These are phyloP conservation scores for Ilex aquifolium DNA, from an alignment of 257 asterid genomes.

Conservation along the genomic window DNA sequence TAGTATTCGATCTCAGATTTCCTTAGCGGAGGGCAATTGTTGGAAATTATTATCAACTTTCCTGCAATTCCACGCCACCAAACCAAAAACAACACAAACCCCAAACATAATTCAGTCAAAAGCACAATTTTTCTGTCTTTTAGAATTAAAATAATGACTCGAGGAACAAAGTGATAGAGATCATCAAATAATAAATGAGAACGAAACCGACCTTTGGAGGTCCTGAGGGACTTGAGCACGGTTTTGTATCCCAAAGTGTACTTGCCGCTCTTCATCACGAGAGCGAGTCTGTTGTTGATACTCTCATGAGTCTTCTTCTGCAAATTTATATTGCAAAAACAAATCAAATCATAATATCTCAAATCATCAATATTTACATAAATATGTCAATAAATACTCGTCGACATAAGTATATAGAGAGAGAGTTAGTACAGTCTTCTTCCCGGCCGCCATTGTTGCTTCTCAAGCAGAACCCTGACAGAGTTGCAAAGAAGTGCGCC, in stretches of 20 bases:
- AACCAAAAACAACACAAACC: not conserved
- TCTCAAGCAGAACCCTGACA: no score
- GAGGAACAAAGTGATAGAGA: not conserved
- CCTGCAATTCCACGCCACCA: slow-evolving; percentile 23
- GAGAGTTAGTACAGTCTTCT: no score
- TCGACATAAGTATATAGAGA: no score
- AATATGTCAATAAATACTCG: no score
- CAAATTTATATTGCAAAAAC: no score
- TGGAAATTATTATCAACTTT: slow-evolving; percentile 71
- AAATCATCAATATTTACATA: no score
- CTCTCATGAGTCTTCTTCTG: slow-evolving; percentile 89
- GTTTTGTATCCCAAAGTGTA: slow-evolving; percentile 84
- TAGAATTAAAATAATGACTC: not conserved
- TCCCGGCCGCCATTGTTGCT: no score
- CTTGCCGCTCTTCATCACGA: slow-evolving; percentile 87
- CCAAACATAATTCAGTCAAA: not conserved
- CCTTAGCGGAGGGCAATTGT: slow-evolving; percentile 82
- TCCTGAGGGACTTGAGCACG: slow-evolving; percentile 70
- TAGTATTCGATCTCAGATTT: slow-evolving; percentile 46
- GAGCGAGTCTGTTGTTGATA: slow-evolving; percentile 66
- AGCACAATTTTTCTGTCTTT: no score
- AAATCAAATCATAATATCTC: no score
- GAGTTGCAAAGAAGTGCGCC: no score
- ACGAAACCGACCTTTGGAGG: slow-evolving; percentile 47
- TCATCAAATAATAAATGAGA: not conserved